phyloP scores from a whole-genome alignment of 192 early-diverging fungal genomes.

The Diversispora epigaea region DNA sequence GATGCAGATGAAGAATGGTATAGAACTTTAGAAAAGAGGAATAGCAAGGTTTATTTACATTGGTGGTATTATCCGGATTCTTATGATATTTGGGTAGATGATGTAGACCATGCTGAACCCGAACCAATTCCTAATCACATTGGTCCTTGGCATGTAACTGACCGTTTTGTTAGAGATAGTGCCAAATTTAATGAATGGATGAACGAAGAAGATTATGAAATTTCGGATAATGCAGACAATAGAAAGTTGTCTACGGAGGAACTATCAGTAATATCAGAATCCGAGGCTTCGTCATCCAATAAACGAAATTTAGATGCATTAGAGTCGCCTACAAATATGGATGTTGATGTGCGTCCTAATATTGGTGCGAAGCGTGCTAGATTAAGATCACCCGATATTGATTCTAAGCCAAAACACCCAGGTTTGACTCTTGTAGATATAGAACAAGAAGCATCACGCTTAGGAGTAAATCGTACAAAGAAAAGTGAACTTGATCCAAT shows the following conservation, averaged over 20 bases:
- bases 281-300: constrained; percentile 13
- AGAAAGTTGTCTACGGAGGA: constrained; percentile 29
- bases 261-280: constrained; percentile 45
- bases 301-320: constrained; percentile 28
- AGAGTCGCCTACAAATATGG: constrained; percentile 42
- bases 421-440: constrained; percentile 48
- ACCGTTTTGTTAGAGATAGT: constrained; percentile 77
- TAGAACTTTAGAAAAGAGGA: constrained; percentile 60
- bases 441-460: constrained; percentile 51
- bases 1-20: constrained; percentile 58
- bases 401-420: constrained; percentile 46
- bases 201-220: constrained; percentile 87
- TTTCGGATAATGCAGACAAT: constrained; percentile 3
- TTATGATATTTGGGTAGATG: constrained; percentile 71
- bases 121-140: constrained; percentile 59
- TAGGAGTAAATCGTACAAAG: constrained; percentile 45
- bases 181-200: constrained; percentile 75
- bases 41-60: constrained; percentile 64
- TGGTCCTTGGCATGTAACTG: constrained; percentile 69
- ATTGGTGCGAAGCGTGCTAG: constrained; percentile 36
- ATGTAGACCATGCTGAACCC: constrained; percentile 61
- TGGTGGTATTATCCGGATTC: constrained; percentile 85
- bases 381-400: constrained; percentile 40
- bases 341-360: constrained; percentile 34
- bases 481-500: constrained; percentile 69